Evolutionary conservation across 768 basidiomycete species (phyloP), one percentile per base, ranked within the genome.

Genomic region (Lentinula raphanica): DNA sequence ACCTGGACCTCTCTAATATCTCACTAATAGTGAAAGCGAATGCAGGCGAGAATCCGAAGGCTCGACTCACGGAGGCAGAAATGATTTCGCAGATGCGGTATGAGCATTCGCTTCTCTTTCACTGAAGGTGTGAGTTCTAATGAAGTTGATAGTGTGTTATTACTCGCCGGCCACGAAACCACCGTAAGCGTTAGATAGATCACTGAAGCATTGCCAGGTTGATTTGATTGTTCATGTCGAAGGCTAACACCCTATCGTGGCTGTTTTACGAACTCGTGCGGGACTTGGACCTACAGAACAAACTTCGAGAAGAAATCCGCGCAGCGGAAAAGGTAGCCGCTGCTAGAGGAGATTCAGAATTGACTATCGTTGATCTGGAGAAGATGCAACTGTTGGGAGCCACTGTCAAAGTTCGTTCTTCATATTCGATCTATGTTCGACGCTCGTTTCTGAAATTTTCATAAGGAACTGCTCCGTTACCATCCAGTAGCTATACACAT

Each of bases 351-450:
- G 46, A 76, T 28, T 65, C 67, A 15, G 66, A 71, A 36, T 76
- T 79, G 61, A 74, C 71, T 11, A 65, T 73, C 29, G 60, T 61
- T 45, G 80, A 83, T 63, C 71, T 82, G 59, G 79, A 83, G 32
- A 65, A 63, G 19, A 83, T 84, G 81, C 71, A 74, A 19, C 83
- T 77, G 54, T 66, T 78, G 28, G 68, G 67, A 38, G 77, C 76
- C 15, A 72, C 79, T n/a, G 61, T 79, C 32, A 80, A 80, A 71
- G 79, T 77, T 31, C 53, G 67, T 38, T 8, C 32, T 35, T 35
- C 32, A 38, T 53, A n/a, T n/a, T n/a, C n/a, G 13, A 36, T 39
- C 5, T 21, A 11, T 17, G 19, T 59, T 25, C 28, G 35, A 5
- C 25, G 29, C 28, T 54, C 46, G 38, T 12, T 46, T 32, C 59